phyloP scores from a whole-genome alignment of 129 eudicot genomes.

The Lactuca sativa region DNA sequence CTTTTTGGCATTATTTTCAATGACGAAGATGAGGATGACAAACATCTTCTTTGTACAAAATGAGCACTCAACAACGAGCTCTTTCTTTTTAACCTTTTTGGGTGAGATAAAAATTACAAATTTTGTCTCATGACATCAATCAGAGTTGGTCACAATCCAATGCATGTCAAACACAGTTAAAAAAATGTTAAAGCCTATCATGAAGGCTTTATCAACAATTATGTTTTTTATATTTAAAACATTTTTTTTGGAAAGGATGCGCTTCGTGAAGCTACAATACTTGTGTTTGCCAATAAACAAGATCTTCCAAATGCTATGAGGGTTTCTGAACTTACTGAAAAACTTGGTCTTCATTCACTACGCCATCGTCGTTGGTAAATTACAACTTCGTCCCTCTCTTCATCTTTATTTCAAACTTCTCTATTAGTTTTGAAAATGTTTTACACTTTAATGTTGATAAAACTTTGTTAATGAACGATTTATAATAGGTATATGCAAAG shows the following conservation, averaged over 20 bases:
- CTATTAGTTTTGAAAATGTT: not conserved
- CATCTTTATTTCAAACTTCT: not conserved
- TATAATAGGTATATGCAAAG: slow-evolving; percentile 65
- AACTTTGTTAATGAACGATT: not conserved
- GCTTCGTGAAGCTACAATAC: slow-evolving; percentile 50
- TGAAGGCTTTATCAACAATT: not conserved
- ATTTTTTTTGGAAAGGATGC: slow-evolving; percentile 35
- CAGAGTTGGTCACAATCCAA: not conserved
- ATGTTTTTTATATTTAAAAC: not conserved
- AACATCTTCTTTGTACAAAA: too few relatives aligned
- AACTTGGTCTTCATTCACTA: slow-evolving; percentile 63
- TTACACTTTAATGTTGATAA: not conserved
- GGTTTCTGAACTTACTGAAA: slow-evolving; percentile 62
- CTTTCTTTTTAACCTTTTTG: too few relatives aligned
- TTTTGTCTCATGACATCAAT: not conserved
- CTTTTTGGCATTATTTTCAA: not conserved
- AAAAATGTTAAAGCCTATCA: too few relatives aligned
- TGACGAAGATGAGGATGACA: not conserved
- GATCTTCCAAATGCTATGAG: slow-evolving; percentile 77
- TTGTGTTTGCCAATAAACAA: slow-evolving; percentile 72
- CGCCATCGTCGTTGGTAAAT: slow-evolving; percentile 59
- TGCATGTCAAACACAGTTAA: not conserved
- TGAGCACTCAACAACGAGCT: too few relatives aligned
- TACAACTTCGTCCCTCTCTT: not conserved
- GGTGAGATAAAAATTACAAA: too few relatives aligned